A percentile compares a stretch with the other conserved stretches of the same genome.
These are phyloP conservation scores for Aspergillus persii DNA, from an alignment of 2,329 filamentous ascomycete species.

Conservation along the genomic window DNA sequence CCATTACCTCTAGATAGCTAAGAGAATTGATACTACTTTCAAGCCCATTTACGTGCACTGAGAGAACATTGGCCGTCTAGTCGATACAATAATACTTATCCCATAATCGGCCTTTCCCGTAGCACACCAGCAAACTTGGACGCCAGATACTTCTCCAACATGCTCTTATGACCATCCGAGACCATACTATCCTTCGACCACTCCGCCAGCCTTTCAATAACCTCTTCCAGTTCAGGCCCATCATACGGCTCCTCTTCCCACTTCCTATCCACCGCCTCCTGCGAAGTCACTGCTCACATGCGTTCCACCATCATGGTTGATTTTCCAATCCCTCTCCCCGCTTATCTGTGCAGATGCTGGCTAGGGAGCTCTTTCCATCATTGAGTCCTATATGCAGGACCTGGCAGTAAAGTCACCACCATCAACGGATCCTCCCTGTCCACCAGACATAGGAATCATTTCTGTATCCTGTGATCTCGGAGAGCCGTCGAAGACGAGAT, in stretches of 20 bases:
- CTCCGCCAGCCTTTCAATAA: conserved; percentile 50
- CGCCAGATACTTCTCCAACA: conserved; percentile 27
- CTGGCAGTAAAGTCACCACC: background rate
- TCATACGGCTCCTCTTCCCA: conserved; percentile 37
- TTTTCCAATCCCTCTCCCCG: too few relatives aligned
- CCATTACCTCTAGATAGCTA: too few relatives aligned
- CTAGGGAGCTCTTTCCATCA: background rate
- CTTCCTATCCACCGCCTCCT: conserved; percentile 57
- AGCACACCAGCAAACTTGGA: conserved; percentile 18
- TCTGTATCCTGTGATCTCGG: background rate
- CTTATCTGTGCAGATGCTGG: too few relatives aligned
- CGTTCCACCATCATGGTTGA: background rate
- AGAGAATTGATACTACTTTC: too few relatives aligned
- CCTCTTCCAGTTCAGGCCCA: conserved; percentile 51
- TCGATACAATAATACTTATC: too few relatives aligned
- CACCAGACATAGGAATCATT: background rate
- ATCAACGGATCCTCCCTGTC: background rate
- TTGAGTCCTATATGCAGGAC: background rate
- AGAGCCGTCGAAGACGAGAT: background rate
- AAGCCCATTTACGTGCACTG: too few relatives aligned
- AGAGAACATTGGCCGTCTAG: too few relatives aligned
- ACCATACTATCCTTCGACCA: conserved; percentile 49
- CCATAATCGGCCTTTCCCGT: too few relatives aligned
- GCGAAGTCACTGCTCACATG: conserved; percentile 51
- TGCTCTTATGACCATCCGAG: conserved; percentile 39